phyloP scores from a whole-genome alignment of 805 yeast species.

The Sugiyamaella marilandica region DNA sequence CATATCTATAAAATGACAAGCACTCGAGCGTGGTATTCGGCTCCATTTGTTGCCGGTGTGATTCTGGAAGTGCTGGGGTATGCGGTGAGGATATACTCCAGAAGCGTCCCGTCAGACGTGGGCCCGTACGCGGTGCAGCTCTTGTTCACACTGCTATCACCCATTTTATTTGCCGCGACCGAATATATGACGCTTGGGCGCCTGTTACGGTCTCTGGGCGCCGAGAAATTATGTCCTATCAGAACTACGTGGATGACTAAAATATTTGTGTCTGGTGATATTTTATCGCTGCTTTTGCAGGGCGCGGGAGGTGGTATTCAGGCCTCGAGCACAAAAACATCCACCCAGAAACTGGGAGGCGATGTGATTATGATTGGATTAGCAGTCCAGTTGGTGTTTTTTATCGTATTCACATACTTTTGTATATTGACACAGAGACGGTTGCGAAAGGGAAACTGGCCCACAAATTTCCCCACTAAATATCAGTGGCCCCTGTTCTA shows the following conservation, averaged over 20 bases:
- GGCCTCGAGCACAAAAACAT: slow-evolving; percentile 45
- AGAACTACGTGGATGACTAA: slow-evolving; percentile 56
- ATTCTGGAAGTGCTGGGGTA: slow-evolving; percentile 66
- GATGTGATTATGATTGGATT: slow-evolving; percentile 73
- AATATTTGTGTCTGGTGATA: slow-evolving; percentile 64
- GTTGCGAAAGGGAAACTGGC: slow-evolving; percentile 5
- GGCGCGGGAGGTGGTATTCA: slow-evolving; percentile 67
- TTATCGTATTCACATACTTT: slow-evolving; percentile 44
- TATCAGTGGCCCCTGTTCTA: slow-evolving; percentile 10
- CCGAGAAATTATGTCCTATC: slow-evolving; percentile 46
- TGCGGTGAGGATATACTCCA: slow-evolving; percentile 50
- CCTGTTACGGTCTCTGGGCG: slow-evolving; percentile 48
- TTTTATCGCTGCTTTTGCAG: slow-evolving; percentile 59
- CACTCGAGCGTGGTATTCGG: slow-evolving; percentile 55
- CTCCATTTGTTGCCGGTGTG: slow-evolving; percentile 48
- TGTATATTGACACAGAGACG: slow-evolving; percentile 12
- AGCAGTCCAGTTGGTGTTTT: slow-evolving; percentile 68
- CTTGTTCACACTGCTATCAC: slow-evolving; percentile 67
- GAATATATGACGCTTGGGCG: slow-evolving; percentile 69
- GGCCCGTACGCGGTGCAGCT: slow-evolving; percentile 58
- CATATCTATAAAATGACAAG: slow-evolving; percentile 38
- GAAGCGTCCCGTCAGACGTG: slow-evolving; percentile 30
- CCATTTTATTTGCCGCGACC: slow-evolving; percentile 81
- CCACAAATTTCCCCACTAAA: slow-evolving; percentile 6
- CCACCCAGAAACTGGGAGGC: slow-evolving; percentile 42